These are phyloP conservation scores for Aquilaria agallochum DNA, from an alignment of 441 rosid genomes.

Conservation along the genomic window DNA sequence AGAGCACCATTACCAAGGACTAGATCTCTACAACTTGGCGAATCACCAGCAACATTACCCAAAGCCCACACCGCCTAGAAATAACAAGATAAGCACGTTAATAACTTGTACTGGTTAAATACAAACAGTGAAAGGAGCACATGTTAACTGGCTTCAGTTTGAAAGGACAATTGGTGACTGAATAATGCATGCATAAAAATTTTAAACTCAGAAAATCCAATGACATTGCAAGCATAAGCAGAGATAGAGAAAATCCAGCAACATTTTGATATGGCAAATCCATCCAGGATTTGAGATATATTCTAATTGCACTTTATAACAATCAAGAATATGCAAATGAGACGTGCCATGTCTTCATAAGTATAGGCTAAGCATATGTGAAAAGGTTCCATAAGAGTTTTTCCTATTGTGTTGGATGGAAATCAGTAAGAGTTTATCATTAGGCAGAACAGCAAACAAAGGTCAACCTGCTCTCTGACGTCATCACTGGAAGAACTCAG, in stretches of 20 bases:
- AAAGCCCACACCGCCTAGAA: constrained; percentile 20
- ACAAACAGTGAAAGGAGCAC: constrained; percentile 1
- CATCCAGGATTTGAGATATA: too few species aligned
- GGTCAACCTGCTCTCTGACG: constrained; percentile 17
- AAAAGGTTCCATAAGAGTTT: background rate
- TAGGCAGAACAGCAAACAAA: background rate
- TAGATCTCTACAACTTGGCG: constrained; percentile 17
- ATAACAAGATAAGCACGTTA: background rate
- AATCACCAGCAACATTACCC: constrained; percentile 21
- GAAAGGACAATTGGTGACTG: background rate
- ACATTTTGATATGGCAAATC: too few species aligned
- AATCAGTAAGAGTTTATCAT: background rate
- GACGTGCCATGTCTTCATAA: background rate
- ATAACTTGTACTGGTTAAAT: background rate
- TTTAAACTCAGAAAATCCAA: too few species aligned
- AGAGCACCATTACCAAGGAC: constrained; percentile 16
- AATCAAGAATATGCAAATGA: background rate
- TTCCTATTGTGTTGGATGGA: background rate
- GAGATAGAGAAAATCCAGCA: too few species aligned
- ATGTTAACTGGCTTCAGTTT: background rate
- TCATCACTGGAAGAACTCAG: constrained; percentile 19
- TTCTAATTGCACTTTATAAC: too few species aligned
- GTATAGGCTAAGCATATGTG: background rate
- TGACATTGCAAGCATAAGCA: too few species aligned
- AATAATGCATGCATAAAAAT: background rate